These are phyloP conservation scores for Candida glucosophila DNA, from an alignment of 1,139 yeast genomes.

Conservation along the genomic window DNA sequence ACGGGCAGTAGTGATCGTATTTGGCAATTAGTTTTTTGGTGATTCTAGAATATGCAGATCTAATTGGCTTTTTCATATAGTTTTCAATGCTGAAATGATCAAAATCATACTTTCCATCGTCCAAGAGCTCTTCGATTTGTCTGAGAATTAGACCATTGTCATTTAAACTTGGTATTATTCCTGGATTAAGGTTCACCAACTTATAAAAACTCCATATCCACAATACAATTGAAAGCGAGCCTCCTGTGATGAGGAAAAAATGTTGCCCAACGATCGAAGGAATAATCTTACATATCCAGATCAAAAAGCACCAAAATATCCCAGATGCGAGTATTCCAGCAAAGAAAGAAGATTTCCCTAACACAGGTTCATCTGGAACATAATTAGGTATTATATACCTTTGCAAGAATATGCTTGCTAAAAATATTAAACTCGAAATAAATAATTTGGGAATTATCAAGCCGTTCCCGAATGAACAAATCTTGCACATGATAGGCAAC, in stretches of 20 bases:
- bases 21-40: slow-evolving; percentile 60
- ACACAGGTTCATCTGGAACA: slow-evolving; percentile 40
- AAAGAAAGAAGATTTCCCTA: slow-evolving; percentile 57
- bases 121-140: slow-evolving; percentile 52
- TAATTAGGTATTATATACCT: slow-evolving; percentile 40
- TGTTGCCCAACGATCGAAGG: slow-evolving; percentile 39
- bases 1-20: slow-evolving; percentile 92
- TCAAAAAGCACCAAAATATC: slow-evolving; percentile 52
- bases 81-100: slow-evolving; percentile 72
- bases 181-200: slow-evolving; percentile 74
- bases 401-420: slow-evolving; percentile 19
- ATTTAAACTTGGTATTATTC: slow-evolving; percentile 56
- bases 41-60: slow-evolving; percentile 63
- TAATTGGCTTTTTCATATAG: slow-evolving; percentile 66
- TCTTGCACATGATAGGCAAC: slow-evolving; percentile 36
- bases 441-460: slow-evolving; percentile 26
- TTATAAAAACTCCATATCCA: slow-evolving; percentile 46
- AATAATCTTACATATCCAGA: slow-evolving; percentile 47
- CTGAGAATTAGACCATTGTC: slow-evolving; percentile 40
- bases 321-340: slow-evolving; percentile 72
- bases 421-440: slow-evolving; percentile 14
- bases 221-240: too few species aligned
- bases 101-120: slow-evolving; percentile 60
- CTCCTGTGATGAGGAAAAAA: slow-evolving; percentile 18
- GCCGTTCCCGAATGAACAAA: slow-evolving; percentile 21